Evolutionary conservation across 345 rosid genomes (phyloP).

Genomic region (Boechera stricta): DNA sequence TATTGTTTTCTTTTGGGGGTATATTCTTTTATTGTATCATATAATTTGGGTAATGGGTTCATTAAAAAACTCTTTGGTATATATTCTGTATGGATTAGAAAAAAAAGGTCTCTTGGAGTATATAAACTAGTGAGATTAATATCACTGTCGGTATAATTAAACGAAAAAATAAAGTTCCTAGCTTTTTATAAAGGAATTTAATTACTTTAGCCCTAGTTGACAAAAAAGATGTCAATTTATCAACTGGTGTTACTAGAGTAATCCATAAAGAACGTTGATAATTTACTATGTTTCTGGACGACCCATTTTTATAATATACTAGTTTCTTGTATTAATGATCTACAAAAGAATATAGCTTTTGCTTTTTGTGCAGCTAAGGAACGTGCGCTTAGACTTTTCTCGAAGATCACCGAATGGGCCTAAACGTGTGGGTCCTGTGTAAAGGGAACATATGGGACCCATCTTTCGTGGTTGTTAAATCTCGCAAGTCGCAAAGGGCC

Average conservation of each 20-base stretch:
- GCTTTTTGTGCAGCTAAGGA: conserved; percentile 1
- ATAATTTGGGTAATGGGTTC: conserved; percentile 30
- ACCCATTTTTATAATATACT: too few species aligned
- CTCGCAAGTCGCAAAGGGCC: neutral
- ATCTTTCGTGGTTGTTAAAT: conserved; percentile 32
- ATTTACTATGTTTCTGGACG: too few species aligned
- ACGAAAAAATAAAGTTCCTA: neutral
- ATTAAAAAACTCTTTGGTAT: conserved; percentile 18
- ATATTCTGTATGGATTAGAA: conserved; percentile 1
- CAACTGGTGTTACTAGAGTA: too few species aligned
- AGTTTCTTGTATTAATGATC: neutral
- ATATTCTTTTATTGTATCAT: conserved; percentile 42
- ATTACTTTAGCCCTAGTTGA: too few species aligned
- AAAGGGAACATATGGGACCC: conserved; percentile 16
- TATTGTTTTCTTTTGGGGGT: conserved; percentile 19
- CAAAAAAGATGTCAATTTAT: too few species aligned
- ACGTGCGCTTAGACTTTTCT: conserved; percentile 35
- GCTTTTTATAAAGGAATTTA: neutral
- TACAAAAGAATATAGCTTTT: conserved; percentile 21
- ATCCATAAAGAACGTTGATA: too few species aligned
- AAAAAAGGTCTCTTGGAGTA: neutral
- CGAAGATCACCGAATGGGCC: conserved; percentile 30
- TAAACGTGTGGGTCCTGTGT: conserved; percentile 26
- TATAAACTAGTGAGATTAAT: neutral
- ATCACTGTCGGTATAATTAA: neutral